Percentiles rank a stretch among this genome's conserved stretches.
Conservation (phyloP, 129 eudicot species). For the Chrysanthemum lavandulifolium region DNA sequence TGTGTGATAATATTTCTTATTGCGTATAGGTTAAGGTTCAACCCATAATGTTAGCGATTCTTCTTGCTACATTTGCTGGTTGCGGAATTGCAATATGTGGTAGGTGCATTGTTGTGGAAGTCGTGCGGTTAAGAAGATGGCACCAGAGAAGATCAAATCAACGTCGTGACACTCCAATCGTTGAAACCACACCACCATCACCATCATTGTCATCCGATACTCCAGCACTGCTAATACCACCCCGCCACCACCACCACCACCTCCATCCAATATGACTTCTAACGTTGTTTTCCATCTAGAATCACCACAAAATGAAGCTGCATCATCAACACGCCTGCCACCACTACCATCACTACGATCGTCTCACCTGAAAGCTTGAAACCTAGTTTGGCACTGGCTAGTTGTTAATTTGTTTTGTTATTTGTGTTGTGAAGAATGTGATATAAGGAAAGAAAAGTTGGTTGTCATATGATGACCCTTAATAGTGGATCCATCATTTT, state of each 20-base stretch:
- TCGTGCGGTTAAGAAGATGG: conserved; percentile 62
- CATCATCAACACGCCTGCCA: not conserved
- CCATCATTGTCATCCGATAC: conserved; percentile 11
- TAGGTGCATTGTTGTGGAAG: conserved; percentile 60
- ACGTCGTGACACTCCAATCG: conserved; percentile 1
- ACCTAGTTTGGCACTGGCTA: not conserved
- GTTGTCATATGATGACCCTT: not conserved
- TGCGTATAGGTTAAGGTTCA: conserved; percentile 50
- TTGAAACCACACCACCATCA: conserved; percentile 22
- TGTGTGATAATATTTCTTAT: conserved; percentile 1
- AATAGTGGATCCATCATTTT: not conserved
- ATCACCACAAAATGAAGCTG: conserved; percentile 13
- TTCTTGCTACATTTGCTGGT: conserved; percentile 73
- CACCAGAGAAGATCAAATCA: conserved; percentile 22
- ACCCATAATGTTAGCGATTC: conserved; percentile 56
- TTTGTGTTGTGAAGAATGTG: not conserved
- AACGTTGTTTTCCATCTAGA: conserved; percentile 13
- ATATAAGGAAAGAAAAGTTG: not conserved
- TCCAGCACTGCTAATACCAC: conserved; percentile 7
- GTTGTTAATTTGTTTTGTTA: not conserved
- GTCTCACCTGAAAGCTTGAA: conserved; percentile 8
- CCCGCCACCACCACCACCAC: conserved; percentile 11
- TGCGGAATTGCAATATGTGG: conserved; percentile 85
- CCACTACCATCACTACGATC: conserved; percentile 8
- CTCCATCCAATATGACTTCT: conserved; percentile 17